Evolutionary conservation across 2,329 filamentous ascomycete genomes (phyloP), one percentile per base, ranked within the genome.

Genomic region (Talaromyces marneffei): DNA sequence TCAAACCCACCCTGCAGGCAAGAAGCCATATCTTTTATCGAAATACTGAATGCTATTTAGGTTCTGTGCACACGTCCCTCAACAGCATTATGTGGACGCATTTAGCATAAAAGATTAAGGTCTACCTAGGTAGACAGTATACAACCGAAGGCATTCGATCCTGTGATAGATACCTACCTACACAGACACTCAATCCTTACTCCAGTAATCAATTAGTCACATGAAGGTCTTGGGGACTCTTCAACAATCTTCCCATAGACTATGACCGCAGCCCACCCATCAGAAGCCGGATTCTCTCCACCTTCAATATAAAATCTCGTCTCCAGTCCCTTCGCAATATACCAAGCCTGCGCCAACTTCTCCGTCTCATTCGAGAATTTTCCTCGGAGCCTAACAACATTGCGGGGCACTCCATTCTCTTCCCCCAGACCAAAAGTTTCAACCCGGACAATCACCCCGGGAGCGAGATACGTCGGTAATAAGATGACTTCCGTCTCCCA

Each of bases 301-400:
- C 46, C 46, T n/a, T 52, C 46, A 20, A 52, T 52, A 33, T 52
- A 52, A 33, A 52, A 52, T 9, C 46, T 52, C 27, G 46, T 52
- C 27, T 52, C 46, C 27, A 52, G 18, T 9, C 27, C 46, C n/a
- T 50, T 50, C n/a, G 25, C 16, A 31, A 50, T 7, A 31, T 50
- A 50, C 46, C 46, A 50, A 31, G 27, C 46, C 27, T 50, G 46
- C 27, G 46, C 46, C 9, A 50, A 18, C 16, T 31, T 50, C 8
- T 33, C 27, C 2, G 18, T n/a, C 4, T 50, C 46, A 7, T 31
- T 31, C 8, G 46, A 50, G 18, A 50, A 50, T n/a, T 20, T 12
- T 3, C 27, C 46, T n/a, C 27, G 27, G 12, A 50, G n/a, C 9
- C 31, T 50, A 4, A 50, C n/a, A 2, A 31, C 46, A 31, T 31